Conservation (phyloP, 106 monocot species). For the Platanthera zijinensis region DNA sequence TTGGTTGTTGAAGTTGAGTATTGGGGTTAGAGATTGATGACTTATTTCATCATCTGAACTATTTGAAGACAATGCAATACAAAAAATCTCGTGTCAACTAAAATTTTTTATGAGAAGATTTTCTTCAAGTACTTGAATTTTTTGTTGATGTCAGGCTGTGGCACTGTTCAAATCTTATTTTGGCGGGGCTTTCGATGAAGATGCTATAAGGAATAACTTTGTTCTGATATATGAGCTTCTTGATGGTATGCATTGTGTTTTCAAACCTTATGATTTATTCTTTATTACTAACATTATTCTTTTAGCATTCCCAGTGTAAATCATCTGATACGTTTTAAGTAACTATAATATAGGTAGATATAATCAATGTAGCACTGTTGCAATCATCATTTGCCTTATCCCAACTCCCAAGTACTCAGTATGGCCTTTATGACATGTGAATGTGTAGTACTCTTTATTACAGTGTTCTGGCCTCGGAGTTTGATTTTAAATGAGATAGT, state of each 20-base stretch:
- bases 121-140: slow-evolving; percentile 1
- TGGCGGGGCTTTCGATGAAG: slow-evolving; percentile 99
- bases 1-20: neutral
- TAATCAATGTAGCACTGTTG: neutral
- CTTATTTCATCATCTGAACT: neutral
- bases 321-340: neutral
- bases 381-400: neutral
- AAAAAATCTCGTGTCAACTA: neutral
- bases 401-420: neutral
- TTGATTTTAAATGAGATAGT: neutral
- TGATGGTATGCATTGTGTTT: slow-evolving; percentile 55
- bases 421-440: neutral
- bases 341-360: neutral
- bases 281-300: neutral
- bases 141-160: slow-evolving; percentile 59
- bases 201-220: slow-evolving; percentile 96
- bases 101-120: neutral
- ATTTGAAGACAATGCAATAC: neutral
- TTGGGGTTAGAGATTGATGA: neutral
- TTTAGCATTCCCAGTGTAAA: neutral
- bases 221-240: slow-evolving; percentile 99
- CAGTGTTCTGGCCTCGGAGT: neutral
- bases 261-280: neutral
- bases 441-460: neutral
- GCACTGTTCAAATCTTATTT: slow-evolving; percentile 96